Evolutionary conservation across 495 filamentous ascomycete genomes (phyloP).

Genomic region (Lentithecium fluviatile): DNA sequence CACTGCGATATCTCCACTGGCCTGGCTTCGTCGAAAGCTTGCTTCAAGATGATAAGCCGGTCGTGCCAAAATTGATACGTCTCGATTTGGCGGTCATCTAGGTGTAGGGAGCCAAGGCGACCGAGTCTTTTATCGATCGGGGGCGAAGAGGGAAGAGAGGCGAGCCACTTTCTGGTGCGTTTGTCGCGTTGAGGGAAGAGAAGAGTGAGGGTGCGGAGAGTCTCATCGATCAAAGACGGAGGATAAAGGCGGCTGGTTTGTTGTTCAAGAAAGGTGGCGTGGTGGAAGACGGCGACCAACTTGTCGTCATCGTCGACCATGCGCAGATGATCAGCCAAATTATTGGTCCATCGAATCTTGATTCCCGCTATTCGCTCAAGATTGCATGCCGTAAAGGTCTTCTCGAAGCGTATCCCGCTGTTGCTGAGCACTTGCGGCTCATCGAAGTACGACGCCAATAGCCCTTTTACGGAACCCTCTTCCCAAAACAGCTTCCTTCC

Average conservation of each 20-base stretch:
- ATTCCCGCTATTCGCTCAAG: slow-evolving; percentile 44
- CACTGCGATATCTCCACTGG: slow-evolving; percentile 50
- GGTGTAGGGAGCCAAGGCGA: slow-evolving; percentile 35
- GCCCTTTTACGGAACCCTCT: neutral
- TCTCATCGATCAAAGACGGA: slow-evolving; percentile 48
- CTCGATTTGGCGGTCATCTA: slow-evolving; percentile 46
- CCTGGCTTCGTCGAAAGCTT: slow-evolving; percentile 52
- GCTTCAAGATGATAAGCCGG: slow-evolving; percentile 52
- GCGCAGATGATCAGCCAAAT: slow-evolving; percentile 49
- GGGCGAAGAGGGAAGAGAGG: neutral
- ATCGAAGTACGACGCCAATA: neutral
- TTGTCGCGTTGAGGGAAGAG: slow-evolving; percentile 45
- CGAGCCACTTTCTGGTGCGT: slow-evolving; percentile 15
- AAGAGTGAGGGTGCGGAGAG: slow-evolving; percentile 48
- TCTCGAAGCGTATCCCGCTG: slow-evolving; percentile 7
- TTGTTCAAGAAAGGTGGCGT: slow-evolving; percentile 43
- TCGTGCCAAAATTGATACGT: slow-evolving; percentile 54
- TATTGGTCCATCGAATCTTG: slow-evolving; percentile 46
- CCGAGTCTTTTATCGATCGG: slow-evolving; percentile 7
- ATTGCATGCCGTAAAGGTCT: slow-evolving; percentile 39
- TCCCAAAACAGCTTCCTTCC: neutral
- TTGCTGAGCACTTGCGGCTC: neutral
- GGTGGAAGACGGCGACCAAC: slow-evolving; percentile 48
- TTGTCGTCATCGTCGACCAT: slow-evolving; percentile 43
- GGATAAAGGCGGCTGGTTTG: slow-evolving; percentile 36